These are phyloP conservation scores for Garcileccinum viscosum DNA, from an alignment of 1,284 basidiomycete genomes.

Conservation along the genomic window DNA sequence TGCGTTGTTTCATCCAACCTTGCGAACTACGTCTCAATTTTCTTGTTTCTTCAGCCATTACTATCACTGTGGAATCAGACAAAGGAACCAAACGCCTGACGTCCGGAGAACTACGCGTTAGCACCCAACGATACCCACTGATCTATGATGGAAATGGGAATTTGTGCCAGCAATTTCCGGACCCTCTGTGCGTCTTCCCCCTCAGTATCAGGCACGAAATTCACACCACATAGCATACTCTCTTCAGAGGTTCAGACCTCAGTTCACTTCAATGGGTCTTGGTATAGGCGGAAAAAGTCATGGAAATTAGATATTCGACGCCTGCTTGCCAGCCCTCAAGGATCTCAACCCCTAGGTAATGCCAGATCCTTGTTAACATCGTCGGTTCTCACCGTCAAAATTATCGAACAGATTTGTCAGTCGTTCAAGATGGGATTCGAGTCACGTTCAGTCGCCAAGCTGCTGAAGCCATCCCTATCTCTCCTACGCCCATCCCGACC, in stretches of 20 bases:
- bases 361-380: neutral
- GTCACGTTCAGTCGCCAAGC: neutral
- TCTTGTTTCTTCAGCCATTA: neutral
- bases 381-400: neutral
- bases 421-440: neutral
- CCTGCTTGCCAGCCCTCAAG: neutral
- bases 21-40: neutral
- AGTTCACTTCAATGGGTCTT: neutral
- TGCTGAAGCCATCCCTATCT: too few species aligned
- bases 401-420: neutral
- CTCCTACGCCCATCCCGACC: too few species aligned
- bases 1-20: neutral
- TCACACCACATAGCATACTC: neutral
- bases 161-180: neutral
- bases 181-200: neutral
- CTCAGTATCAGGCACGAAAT: neutral
- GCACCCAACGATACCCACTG: neutral
- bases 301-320: neutral
- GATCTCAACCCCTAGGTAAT: neutral
- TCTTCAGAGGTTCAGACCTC: neutral
- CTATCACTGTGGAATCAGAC: neutral
- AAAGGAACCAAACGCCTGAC: neutral
- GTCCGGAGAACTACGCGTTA: neutral
- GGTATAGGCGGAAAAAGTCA: neutral
- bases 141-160: neutral